phyloP scores from a whole-genome alignment of 768 basidiomycete genomes.

The Sporobolomyces phaffii region DNA sequence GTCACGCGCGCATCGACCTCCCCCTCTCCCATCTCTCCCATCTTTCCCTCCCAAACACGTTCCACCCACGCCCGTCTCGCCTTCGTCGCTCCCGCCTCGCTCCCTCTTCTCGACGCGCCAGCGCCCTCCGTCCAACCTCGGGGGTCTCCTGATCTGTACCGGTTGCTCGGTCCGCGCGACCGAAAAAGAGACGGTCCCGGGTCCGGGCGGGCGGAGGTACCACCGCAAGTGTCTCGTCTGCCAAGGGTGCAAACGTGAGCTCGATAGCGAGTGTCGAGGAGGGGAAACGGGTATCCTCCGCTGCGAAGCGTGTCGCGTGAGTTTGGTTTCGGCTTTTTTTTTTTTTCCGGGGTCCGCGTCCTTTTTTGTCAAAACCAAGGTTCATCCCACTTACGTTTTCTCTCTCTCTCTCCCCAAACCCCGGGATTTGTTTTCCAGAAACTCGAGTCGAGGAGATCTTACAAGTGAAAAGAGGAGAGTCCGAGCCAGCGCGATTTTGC shows the following conservation, averaged over 20 bases:
- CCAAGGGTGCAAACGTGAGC: constrained; percentile 4
- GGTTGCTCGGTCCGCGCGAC: constrained; percentile 30
- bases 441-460: too few species aligned
- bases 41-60: not conserved
- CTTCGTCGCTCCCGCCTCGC: not conserved
- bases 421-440: too few species aligned
- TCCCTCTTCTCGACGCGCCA: constrained; percentile 22
- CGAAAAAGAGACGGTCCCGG: constrained; percentile 19
- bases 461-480: too few species aligned
- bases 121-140: constrained; percentile 16
- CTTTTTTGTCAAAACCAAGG: too few species aligned
- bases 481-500: too few species aligned
- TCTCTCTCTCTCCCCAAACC: too few species aligned
- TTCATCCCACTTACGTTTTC: too few species aligned
- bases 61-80: not conserved
- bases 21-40: not conserved
- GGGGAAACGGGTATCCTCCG: constrained; percentile 11
- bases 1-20: constrained; percentile 9
- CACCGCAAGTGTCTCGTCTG: constrained; percentile 28
- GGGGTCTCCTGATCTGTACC: constrained; percentile 29
- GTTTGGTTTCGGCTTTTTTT: too few species aligned
- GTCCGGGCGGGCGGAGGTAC: constrained; percentile 15
- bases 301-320: constrained; percentile 33
- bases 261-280: constrained; percentile 28
- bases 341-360: too few species aligned